Evolutionary conservation across 2,329 filamentous ascomycete genomes (phyloP).

Genomic region (Tolypocladium ovalisporum): DNA sequence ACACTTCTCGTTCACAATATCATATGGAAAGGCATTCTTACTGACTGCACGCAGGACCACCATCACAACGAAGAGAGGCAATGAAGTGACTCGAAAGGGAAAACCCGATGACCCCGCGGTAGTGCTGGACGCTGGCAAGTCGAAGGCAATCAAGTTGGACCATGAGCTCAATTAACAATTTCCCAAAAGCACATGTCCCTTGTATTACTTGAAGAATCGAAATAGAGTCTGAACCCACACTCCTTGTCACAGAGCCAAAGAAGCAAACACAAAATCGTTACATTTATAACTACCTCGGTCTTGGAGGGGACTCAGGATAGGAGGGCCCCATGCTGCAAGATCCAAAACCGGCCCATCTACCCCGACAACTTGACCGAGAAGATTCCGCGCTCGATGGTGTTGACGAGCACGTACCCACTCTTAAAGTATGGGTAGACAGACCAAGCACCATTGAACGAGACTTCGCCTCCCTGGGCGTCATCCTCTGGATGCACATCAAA

Average conservation of each 20-base stretch:
- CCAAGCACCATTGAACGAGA: slow-evolving; percentile 33
- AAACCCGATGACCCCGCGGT: slow-evolving; percentile 30
- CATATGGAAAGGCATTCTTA: too few species aligned
- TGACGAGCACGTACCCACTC: slow-evolving; percentile 32
- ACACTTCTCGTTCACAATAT: neutral
- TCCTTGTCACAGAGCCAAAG: neutral
- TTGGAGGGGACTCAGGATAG: neutral
- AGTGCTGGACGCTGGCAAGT: slow-evolving; percentile 29
- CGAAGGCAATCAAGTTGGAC: slow-evolving; percentile 27
- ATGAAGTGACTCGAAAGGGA: slow-evolving; percentile 27
- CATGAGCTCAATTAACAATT: slow-evolving; percentile 25
- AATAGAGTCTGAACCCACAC: too few species aligned
- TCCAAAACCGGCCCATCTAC: neutral
- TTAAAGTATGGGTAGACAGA: slow-evolving; percentile 34
- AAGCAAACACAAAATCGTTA: too few species aligned
- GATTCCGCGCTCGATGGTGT: slow-evolving; percentile 36
- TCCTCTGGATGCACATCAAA: slow-evolving; percentile 38
- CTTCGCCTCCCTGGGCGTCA: slow-evolving; percentile 31
- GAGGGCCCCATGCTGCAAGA: neutral
- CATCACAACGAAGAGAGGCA: slow-evolving; percentile 30
- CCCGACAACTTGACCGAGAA: slow-evolving; percentile 25
- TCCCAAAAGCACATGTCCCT: neutral
- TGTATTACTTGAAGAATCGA: too few species aligned
- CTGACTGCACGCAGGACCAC: slow-evolving; percentile 15
- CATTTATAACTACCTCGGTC: neutral